Evolutionary conservation across 2,329 filamentous ascomycete species (phyloP).

Genomic region (Paraconiothyrium brasiliense): DNA sequence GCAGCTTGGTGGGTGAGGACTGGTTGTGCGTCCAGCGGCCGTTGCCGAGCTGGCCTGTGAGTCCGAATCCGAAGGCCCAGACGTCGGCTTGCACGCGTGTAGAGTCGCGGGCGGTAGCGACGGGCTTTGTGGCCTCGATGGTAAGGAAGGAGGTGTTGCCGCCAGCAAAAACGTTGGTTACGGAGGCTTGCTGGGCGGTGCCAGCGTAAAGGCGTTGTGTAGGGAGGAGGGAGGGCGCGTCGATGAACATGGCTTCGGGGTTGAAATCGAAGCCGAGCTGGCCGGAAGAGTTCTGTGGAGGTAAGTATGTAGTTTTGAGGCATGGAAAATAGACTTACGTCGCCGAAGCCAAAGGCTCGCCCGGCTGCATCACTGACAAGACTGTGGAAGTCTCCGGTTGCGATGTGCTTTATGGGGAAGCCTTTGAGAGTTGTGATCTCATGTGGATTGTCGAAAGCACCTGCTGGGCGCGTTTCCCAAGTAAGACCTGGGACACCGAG

Average conservation of each 20-base stretch:
- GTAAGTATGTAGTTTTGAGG: not conserved
- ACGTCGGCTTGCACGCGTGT: constrained; percentile 75
- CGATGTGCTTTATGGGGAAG: constrained; percentile 77
- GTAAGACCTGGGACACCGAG: constrained; percentile 84
- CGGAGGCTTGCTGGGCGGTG: constrained; percentile 68
- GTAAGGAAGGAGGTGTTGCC: constrained; percentile 89
- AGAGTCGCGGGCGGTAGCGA: constrained; percentile 54
- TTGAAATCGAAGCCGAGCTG: constrained; percentile 85
- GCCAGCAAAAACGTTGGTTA: constrained; percentile 84
- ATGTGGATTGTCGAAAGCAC: constrained; percentile 82
- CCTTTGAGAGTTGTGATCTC: constrained; percentile 77
- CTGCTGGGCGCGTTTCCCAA: constrained; percentile 79
- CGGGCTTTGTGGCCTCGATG: constrained; percentile 75
- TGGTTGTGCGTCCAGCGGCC: constrained; percentile 92
- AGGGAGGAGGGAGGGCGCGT: constrained; percentile 75
- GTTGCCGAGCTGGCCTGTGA: constrained; percentile 83
- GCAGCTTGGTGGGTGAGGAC: constrained; percentile 78
- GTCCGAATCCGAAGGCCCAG: constrained; percentile 87
- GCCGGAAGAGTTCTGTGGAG: constrained; percentile 74
- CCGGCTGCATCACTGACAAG: constrained; percentile 79
- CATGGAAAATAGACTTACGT: constrained; percentile 50
- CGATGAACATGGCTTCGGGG: constrained; percentile 68
- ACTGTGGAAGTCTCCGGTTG: constrained; percentile 87
- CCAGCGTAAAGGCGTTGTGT: constrained; percentile 77
- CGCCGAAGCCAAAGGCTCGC: constrained; percentile 85